Evolutionary conservation across 176 grass and related monocot genomes (phyloP).

Genomic region (Alopecurus myosuroides): DNA sequence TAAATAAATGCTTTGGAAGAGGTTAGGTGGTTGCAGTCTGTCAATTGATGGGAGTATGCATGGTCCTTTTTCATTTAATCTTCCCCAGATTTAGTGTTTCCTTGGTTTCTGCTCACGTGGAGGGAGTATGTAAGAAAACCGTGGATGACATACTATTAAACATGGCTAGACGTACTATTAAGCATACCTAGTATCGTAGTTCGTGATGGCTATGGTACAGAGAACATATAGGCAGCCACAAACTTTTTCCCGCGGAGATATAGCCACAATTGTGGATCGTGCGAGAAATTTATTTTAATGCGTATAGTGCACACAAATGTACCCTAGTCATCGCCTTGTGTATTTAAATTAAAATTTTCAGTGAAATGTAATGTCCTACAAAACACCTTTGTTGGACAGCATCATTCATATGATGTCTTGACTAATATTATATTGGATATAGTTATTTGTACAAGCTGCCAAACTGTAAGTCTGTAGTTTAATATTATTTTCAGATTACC

Average conservation of each 20-base stretch:
- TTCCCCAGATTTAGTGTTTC: background rate
- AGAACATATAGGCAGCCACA: background rate
- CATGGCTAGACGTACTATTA: background rate
- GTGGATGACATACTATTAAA: background rate
- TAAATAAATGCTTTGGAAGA: background rate
- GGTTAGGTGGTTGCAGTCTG: background rate
- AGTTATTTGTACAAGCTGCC: background rate
- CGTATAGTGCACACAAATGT: background rate
- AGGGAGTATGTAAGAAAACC: background rate
- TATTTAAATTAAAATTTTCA: too few relatives aligned
- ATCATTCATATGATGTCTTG: background rate
- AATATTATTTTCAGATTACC: background rate
- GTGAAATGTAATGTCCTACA: background rate
- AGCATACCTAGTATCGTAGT: background rate
- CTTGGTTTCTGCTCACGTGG: background rate
- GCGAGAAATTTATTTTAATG: background rate
- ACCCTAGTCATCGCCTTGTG: too few relatives aligned
- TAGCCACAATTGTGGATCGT: background rate
- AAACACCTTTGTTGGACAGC: background rate
- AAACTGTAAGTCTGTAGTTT: background rate
- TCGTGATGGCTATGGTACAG: background rate
- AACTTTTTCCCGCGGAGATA: background rate
- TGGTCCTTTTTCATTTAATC: background rate
- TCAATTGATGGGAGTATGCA: background rate
- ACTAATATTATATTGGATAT: background rate